A percentile compares a stretch with the other conserved stretches of the same genome.
Conservation (phyloP, 176 grass and related monocot species). For the Dendrocalamus sinicus region DNA sequence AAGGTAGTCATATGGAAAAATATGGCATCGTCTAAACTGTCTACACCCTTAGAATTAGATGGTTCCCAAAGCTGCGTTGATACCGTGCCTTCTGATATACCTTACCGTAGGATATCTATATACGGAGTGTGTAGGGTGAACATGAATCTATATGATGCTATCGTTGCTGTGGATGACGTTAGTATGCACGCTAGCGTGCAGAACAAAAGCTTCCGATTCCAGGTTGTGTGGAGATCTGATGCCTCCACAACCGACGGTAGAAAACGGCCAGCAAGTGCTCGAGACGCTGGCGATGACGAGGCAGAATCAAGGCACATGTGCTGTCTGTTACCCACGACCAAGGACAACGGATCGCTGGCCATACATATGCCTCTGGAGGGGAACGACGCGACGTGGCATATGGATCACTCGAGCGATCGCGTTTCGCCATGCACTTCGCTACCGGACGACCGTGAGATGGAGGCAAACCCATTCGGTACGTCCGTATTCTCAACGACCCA, state of each 20-base stretch:
- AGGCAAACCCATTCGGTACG: background rate
- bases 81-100: background rate
- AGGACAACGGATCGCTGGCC: background rate
- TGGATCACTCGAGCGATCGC: background rate
- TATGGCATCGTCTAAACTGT: too few species aligned
- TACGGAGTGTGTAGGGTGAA: background rate
- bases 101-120: background rate
- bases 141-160: background rate
- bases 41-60: background rate
- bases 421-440: background rate
- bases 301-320: background rate
- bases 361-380: slow-evolving; percentile 25
- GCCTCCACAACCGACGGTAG: background rate
- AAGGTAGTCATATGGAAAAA: too few species aligned
- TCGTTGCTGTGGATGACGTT: background rate
- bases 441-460: background rate
- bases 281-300: background rate
- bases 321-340: background rate
- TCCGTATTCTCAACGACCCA: background rate
- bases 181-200: too few species aligned
- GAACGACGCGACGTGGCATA: slow-evolving; percentile 40
- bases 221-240: slow-evolving; percentile 6
- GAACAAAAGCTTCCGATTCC: background rate
- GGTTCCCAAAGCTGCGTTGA: background rate
- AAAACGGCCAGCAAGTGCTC: background rate